Conservation (phyloP, 2,329 filamentous ascomycete species). For the Lasiodiplodia hormozganensis region DNA sequence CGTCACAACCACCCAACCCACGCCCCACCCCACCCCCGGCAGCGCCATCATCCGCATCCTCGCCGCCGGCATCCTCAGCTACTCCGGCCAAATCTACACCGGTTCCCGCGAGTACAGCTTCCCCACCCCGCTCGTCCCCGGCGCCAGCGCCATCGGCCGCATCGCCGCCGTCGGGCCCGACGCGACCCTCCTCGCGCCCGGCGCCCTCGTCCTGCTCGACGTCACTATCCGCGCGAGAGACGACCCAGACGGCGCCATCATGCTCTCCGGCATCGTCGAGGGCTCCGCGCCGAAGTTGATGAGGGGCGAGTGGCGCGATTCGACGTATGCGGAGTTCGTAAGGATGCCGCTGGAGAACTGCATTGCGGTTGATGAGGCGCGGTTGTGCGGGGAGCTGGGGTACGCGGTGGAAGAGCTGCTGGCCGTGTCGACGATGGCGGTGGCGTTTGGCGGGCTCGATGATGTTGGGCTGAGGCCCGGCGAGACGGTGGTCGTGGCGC, state of each 20-base stretch:
- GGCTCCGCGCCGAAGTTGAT: constrained; percentile 41
- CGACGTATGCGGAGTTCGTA: constrained; percentile 45
- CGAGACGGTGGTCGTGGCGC: constrained; percentile 58
- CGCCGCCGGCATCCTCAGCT: background rate
- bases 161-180: constrained; percentile 48
- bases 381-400: constrained; percentile 38
- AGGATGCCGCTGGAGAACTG: constrained; percentile 49
- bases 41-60: background rate
- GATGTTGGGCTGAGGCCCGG: constrained; percentile 54
- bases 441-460: constrained; percentile 56
- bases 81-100: background rate
- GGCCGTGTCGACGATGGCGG: constrained; percentile 18
- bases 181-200: constrained; percentile 41
- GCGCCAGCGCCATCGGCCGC: constrained; percentile 47
- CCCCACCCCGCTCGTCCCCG: constrained; percentile 43
- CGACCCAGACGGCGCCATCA: constrained; percentile 37
- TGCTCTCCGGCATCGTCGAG: constrained; percentile 42
- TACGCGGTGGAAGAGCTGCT: constrained; percentile 53
- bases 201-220: constrained; percentile 51
- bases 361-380: constrained; percentile 42
- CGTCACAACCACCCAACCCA: background rate
- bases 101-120: constrained; percentile 43
- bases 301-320: constrained; percentile 49
- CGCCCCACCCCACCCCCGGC: background rate
- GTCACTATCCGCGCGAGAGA: constrained; percentile 47